Conservation (phyloP, 169 alveolate species). For the Plasmodium ovale region DNA sequence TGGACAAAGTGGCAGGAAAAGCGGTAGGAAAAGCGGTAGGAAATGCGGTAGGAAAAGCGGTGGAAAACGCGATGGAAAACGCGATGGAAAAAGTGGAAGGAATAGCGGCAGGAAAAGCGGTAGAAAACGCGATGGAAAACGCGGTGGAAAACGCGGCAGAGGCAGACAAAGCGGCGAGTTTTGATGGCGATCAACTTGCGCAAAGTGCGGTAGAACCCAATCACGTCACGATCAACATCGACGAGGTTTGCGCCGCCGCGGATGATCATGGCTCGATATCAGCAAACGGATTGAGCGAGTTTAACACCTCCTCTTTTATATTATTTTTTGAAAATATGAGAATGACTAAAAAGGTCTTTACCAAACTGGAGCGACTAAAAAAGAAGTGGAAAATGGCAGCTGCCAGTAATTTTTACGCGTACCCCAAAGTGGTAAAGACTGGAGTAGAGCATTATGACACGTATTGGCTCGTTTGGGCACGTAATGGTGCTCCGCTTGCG, state of each 20-base stretch:
- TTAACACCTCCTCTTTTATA: slow-evolving; percentile 81
- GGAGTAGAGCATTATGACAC: not conserved
- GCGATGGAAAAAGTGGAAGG: not conserved
- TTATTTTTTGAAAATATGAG: slow-evolving; percentile 87
- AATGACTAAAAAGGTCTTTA: slow-evolving; percentile 84
- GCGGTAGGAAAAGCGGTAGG: not conserved
- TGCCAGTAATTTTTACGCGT: slow-evolving; percentile 81
- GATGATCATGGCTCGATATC: no score
- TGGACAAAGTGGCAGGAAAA: not conserved
- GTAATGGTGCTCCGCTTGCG: no score
- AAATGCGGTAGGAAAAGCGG: not conserved
- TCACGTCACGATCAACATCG: slow-evolving; percentile 46
- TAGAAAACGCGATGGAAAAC: not conserved
- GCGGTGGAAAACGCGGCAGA: not conserved
- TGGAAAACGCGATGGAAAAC: not conserved
- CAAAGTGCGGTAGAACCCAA: slow-evolving; percentile 10
- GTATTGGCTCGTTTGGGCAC: no score
- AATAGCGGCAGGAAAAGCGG: not conserved
- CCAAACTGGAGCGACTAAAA: slow-evolving; percentile 82
- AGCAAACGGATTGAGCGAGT: slow-evolving; percentile 6
- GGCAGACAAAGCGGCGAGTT: not conserved
- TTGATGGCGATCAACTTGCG: not conserved
- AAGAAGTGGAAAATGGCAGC: slow-evolving; percentile 86
- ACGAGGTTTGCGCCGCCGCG: slow-evolving; percentile 11
- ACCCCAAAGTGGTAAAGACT: slow-evolving; percentile 82